Conservation (phyloP, 768 basidiomycete genomes). For the Phylloporus rhodoxanthus region DNA sequence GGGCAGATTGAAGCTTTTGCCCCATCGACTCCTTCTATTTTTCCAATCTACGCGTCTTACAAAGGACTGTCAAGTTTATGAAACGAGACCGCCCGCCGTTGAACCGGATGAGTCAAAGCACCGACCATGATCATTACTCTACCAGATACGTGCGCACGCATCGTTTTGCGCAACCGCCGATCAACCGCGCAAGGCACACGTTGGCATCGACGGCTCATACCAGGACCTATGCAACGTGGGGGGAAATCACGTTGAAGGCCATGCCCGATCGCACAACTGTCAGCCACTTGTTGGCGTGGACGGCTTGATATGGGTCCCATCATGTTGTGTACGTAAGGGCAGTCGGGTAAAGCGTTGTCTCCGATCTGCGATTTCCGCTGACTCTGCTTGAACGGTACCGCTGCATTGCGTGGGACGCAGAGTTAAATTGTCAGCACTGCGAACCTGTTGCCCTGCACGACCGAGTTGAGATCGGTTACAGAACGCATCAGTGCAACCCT, state of each 20-base stretch:
- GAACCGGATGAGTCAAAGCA: not conserved
- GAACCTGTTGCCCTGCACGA: not conserved
- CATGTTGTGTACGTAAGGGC: conserved; percentile 7
- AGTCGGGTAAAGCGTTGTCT: not conserved
- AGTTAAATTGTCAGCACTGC: not conserved
- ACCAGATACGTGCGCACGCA: not conserved
- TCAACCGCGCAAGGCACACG: not conserved
- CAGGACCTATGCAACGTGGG: conserved; percentile 15
- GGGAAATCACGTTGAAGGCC: conserved; percentile 5
- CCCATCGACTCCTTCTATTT: not conserved
- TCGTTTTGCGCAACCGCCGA: not conserved
- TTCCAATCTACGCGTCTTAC: not conserved
- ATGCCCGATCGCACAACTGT: conserved; percentile 1
- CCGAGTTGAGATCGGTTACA: conserved; percentile 3
- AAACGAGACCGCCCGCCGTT: not conserved
- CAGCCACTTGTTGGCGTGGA: conserved; percentile 3
- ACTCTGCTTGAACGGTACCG: not conserved
- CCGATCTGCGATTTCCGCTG: conserved; percentile 4
- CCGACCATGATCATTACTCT: too few species aligned
- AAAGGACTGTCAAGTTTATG: not conserved
- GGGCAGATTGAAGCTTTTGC: not conserved
- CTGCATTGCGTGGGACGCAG: not conserved
- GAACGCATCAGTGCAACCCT: not conserved
- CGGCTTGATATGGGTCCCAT: not conserved
- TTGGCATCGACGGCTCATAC: conserved; percentile 1